Base-by-base conservation (phyloP, 202 grass and related monocot species). In the Eragrostis tef region DNA sequence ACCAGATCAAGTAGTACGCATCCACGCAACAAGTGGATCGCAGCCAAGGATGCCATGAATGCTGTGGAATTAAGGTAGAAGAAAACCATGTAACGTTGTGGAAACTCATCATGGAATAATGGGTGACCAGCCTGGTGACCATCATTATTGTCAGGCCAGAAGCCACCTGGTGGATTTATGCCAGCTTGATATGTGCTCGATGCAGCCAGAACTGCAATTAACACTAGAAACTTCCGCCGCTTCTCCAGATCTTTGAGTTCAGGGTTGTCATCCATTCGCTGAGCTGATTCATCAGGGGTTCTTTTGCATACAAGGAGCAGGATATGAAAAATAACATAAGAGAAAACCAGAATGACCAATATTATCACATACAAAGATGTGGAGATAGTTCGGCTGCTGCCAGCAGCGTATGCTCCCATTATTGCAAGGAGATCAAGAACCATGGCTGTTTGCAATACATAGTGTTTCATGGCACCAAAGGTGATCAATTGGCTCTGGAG, bases 121-220 rank as follows among this genome's bases (percentile, higher is more conserved):
- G 84, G 20, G 3, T 82, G 19, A 22, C 92, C 92, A 53, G 87
- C 84, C 54, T 13, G 78, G 67, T 91, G 89, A 41, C 57, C 52
- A 13, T 79, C 11, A 1, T 88, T 70, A 34, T 70, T 80, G 47
- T 80, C 78, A 34, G 71, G 34, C 89, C 89, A 91, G 64, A 91
- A 81, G 2, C 92, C 86, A 48, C 92, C 92, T 57, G 92, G 92
- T 4, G 89, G 92, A 77, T 70, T 94, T 61, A 94, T 36, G n/a
- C 89, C 89, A 31, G 88, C 74, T 54, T 90, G 88, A 78, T 93
- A 93, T 54, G 90, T 90, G 62, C 80, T 74, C 17, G 84, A 89
- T 22, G 85, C 90, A 16, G 90, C 81, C 36, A 93, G 81, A 62
- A 94, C 81, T 47, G 92, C 87, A 59, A 94, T 78, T 24, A 94